Evolutionary conservation across 1,284 basidiomycete genomes (phyloP), one percentile per base, ranked within the genome.

Genomic region (Fomes fomentarius): DNA sequence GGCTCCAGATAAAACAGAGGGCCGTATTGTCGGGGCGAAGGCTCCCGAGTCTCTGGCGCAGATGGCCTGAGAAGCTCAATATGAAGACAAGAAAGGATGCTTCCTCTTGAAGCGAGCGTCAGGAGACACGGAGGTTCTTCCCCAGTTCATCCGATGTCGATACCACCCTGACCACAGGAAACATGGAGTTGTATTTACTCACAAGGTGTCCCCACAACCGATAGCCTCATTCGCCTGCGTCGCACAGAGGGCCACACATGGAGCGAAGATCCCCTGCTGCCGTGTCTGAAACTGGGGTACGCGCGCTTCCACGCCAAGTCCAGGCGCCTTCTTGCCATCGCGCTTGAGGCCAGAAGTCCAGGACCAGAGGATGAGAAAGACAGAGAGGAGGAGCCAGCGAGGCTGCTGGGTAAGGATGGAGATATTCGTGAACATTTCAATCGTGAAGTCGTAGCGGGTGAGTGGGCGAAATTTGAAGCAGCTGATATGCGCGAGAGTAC

Each of bases 341-440:
- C 56, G 55, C 4, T 56, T 52, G 12, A 58, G 38, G 22, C 50
- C 49, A 15, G 55, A 52, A 3, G 56, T 56, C 47, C 59, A 54
- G 25, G 58, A 62, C 56, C 58, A 64, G 40, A 63, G 44, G 25
- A 63, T 38, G 38, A 64, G 57, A 48, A 62, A 61, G 35, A 49
- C 37, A 3, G 61, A 62, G 30, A 64, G 59, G 12, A 63, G 50
- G 10, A 64, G 35, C 63, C 63, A 64, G 54, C 61, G 61, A 2
- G 63, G 63, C 30, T 61, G 57, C 15, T 52, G 42, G 4, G 54
- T 33, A 25, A 47, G 15, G 15, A 50, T 12, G 11, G 51, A 24
- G 15, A 54, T n/a, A n/a, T n/a, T n/a, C n/a, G n/a, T n/a, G n/a
- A n/a, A n/a, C n/a, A n/a, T n/a, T n/a, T n/a, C n/a, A n/a, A n/a